A percentile compares a stretch with the other conserved stretches of the same genome.
These are phyloP conservation scores for Lentinula lateritia DNA, from an alignment of 768 basidiomycete species.

Conservation along the genomic window DNA sequence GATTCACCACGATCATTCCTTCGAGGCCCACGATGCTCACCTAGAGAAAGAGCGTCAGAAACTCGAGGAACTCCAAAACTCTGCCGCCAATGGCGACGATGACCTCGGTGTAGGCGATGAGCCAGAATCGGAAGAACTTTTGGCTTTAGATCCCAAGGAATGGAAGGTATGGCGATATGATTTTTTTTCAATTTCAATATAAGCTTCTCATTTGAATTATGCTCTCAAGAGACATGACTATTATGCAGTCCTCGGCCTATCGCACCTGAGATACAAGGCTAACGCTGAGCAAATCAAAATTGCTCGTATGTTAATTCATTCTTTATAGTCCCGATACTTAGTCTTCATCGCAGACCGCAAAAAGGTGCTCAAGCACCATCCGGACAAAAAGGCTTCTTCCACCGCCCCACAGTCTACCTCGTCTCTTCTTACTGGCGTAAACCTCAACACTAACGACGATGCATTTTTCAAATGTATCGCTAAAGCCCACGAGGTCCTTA, in stretches of 20 bases:
- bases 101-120: constrained; percentile 94
- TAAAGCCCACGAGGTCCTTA: constrained; percentile 95
- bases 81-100: constrained; percentile 46
- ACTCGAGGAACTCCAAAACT: constrained; percentile 43
- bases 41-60: constrained; percentile 48
- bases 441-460: constrained; percentile 89
- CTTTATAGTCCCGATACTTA: background rate
- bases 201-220: background rate
- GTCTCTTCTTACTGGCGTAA: constrained; percentile 44
- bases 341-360: constrained; percentile 67
- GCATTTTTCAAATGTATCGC: constrained; percentile 99
- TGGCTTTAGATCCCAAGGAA: constrained; percentile 88
- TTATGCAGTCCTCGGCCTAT: constrained; percentile 94
- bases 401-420: constrained; percentile 20
- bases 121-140: constrained; percentile 64
- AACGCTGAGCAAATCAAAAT: constrained; percentile 91
- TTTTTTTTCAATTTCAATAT: background rate
- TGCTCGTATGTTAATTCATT: constrained; percentile 65
- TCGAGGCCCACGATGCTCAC: constrained; percentile 77
- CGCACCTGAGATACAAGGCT: constrained; percentile 82
- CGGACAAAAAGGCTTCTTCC: constrained; percentile 80
- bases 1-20: constrained; percentile 70
- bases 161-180: constrained; percentile 70
- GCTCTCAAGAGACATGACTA: constrained; percentile 90
- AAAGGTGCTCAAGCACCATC: constrained; percentile 98